These are phyloP conservation scores for Solanum clarkiae DNA, from an alignment of 257 asterid species.

Conservation along the genomic window DNA sequence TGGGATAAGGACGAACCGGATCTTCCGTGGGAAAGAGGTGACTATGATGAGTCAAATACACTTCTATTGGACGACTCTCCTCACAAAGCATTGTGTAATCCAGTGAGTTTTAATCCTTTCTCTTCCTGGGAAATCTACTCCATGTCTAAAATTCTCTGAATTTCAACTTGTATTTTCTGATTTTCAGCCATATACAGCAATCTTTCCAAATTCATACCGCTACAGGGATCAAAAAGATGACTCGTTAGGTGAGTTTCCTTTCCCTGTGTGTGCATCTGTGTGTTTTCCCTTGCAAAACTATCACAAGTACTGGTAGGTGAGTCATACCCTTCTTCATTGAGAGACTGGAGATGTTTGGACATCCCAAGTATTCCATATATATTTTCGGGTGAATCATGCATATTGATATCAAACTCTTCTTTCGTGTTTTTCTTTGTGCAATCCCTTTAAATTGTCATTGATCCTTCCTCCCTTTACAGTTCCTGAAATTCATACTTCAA, in stretches of 20 bases:
- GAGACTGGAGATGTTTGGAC: background rate
- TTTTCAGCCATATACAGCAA: slow-evolving; percentile 59
- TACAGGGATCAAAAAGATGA: slow-evolving; percentile 36
- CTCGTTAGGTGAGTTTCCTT: slow-evolving; percentile 52
- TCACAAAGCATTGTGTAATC: slow-evolving; percentile 63
- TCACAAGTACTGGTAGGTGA: background rate
- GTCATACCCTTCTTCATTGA: background rate
- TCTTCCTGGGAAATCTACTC: slow-evolving; percentile 7
- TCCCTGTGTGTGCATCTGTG: background rate
- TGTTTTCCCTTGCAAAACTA: background rate
- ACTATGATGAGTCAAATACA: slow-evolving; percentile 65
- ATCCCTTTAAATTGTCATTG: background rate
- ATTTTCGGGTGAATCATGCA: background rate
- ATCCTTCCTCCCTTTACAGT: background rate
- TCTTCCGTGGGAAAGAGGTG: slow-evolving; percentile 84
- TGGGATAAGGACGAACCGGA: slow-evolving; percentile 57
- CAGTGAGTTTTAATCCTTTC: slow-evolving; percentile 36
- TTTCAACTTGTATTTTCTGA: background rate
- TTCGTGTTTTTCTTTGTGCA: background rate
- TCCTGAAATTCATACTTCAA: background rate
- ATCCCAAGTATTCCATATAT: background rate
- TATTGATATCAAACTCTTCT: background rate
- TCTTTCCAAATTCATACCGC: slow-evolving; percentile 51
- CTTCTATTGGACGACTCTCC: slow-evolving; percentile 85
- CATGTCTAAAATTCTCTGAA: slow-evolving; percentile 43